Percentiles rank a stretch among this genome's conserved stretches.
Evolutionary conservation across 2,329 filamentous ascomycete genomes (phyloP).

Genomic region (Penicillium sp.): DNA sequence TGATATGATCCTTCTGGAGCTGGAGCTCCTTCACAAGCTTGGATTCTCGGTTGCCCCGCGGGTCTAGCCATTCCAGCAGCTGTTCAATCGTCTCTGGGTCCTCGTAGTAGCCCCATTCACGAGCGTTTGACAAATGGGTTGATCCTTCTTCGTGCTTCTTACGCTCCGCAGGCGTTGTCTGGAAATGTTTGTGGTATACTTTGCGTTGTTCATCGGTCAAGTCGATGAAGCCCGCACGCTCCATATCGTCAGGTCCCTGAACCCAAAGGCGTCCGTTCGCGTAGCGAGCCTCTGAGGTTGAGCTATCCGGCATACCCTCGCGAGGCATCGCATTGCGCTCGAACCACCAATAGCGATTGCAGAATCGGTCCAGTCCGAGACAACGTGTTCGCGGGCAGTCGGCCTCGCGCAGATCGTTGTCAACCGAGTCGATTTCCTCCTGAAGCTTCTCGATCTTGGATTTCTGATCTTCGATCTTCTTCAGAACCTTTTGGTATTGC

Average conservation of each 20-base stretch:
- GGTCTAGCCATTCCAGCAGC: conserved; percentile 86
- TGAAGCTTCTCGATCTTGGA: conserved; percentile 79
- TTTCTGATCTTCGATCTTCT: conserved; percentile 88
- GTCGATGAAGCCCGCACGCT: conserved; percentile 84
- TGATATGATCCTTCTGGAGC: conserved; percentile 74
- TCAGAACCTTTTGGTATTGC: conserved; percentile 83
- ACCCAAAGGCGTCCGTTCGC: conserved; percentile 97
- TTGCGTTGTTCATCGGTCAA: conserved; percentile 70
- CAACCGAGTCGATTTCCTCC: conserved; percentile 79
- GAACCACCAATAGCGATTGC: conserved; percentile 99
- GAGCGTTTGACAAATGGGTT: conserved; percentile 75
- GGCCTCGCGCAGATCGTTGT: conserved; percentile 91
- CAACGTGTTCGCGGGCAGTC: conserved; percentile 89
- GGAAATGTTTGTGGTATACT: conserved; percentile 76
- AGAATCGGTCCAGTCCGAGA: conserved; percentile 92
- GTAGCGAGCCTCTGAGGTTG: conserved; percentile 83
- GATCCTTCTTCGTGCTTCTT: conserved; percentile 83
- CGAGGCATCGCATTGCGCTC: conserved; percentile 98
- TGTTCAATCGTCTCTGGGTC: conserved; percentile 76
- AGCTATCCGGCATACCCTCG: conserved; percentile 82
- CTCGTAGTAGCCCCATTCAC: conserved; percentile 90
- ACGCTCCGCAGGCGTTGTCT: conserved; percentile 82
- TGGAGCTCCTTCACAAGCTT: conserved; percentile 87
- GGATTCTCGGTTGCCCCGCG: conserved; percentile 81
- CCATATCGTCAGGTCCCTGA: conserved; percentile 89